Conservation (phyloP, 176 grass and related monocot genomes). For the Zizania latifolia region DNA sequence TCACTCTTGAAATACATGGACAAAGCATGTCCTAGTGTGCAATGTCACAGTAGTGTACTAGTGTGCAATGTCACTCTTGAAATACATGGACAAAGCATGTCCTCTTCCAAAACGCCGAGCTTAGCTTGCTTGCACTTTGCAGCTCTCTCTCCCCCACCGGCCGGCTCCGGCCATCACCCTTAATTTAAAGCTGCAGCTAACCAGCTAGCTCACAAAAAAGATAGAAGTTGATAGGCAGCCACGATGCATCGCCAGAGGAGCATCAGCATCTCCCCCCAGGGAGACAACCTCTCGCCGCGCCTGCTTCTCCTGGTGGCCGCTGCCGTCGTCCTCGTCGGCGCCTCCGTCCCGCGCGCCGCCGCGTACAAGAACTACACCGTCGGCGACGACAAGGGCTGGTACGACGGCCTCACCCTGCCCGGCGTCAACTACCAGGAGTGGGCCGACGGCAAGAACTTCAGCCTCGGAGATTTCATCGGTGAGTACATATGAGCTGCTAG, state of each 20-base stretch:
- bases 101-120: not conserved
- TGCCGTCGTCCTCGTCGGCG: not conserved
- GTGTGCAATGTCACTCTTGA: constrained; percentile 31
- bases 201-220: constrained; percentile 14
- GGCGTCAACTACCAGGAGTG: constrained; percentile 74
- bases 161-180: not conserved
- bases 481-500: constrained; percentile 25
- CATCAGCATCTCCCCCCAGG: constrained; percentile 28
- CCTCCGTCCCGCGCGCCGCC: not conserved
- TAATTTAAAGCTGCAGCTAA: constrained; percentile 26
- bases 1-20: constrained; percentile 26
- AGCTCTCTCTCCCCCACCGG: not conserved
- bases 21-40: not conserved
- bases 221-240: too few species aligned
- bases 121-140: not conserved
- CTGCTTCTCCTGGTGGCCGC: constrained; percentile 9
- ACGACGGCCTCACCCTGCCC: constrained; percentile 53
- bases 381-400: constrained; percentile 87
- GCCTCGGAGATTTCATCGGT: constrained; percentile 98
- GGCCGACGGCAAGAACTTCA: constrained; percentile 79
- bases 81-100: not conserved
- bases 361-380: constrained; percentile 95
- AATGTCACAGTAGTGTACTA: too few species aligned
- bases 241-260: not conserved
- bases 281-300: constrained; percentile 13